Evolutionary conservation across 1,284 basidiomycete species (phyloP).

Genomic region (Inonotus obliquus): DNA sequence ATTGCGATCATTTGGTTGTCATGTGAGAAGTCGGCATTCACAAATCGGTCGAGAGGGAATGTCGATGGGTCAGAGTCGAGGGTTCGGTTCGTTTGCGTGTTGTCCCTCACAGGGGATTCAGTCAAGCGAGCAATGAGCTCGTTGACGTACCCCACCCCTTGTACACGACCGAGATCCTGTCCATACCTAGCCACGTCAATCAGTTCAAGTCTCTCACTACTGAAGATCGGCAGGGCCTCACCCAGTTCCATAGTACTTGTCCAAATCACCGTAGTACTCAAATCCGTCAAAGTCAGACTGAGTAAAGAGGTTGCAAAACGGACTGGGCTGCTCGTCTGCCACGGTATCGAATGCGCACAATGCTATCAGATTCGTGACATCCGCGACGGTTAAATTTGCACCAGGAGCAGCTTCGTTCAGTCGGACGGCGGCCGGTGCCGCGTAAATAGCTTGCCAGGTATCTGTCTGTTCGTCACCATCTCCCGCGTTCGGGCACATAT

Average conservation of each 20-base stretch:
- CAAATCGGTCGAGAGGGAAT: constrained; percentile 64
- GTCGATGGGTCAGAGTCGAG: constrained; percentile 59
- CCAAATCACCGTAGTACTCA: constrained; percentile 69
- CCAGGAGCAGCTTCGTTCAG: constrained; percentile 61
- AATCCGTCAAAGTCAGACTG: constrained; percentile 54
- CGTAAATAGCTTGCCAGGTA: constrained; percentile 53
- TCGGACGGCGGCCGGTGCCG: constrained; percentile 51
- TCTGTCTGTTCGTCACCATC: constrained; percentile 39
- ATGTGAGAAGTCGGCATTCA: constrained; percentile 79
- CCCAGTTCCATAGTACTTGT: constrained; percentile 76
- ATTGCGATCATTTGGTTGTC: constrained; percentile 80
- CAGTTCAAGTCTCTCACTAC: not conserved
- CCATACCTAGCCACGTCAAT: constrained; percentile 46
- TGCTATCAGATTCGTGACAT: constrained; percentile 60
- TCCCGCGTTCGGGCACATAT: constrained; percentile 62
- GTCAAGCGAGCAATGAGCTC: constrained; percentile 81
- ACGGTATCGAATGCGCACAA: constrained; percentile 78
- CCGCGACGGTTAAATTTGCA: constrained; percentile 51
- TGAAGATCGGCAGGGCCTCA: constrained; percentile 31
- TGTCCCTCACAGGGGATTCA: constrained; percentile 51
- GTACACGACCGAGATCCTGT: constrained; percentile 59
- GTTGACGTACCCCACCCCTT: constrained; percentile 80
- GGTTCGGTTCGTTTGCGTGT: constrained; percentile 78
- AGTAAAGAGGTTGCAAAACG: constrained; percentile 68
- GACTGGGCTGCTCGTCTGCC: constrained; percentile 47